These are phyloP conservation scores for Hansenula anomala DNA, from an alignment of 1,139 yeast species.

Conservation along the genomic window DNA sequence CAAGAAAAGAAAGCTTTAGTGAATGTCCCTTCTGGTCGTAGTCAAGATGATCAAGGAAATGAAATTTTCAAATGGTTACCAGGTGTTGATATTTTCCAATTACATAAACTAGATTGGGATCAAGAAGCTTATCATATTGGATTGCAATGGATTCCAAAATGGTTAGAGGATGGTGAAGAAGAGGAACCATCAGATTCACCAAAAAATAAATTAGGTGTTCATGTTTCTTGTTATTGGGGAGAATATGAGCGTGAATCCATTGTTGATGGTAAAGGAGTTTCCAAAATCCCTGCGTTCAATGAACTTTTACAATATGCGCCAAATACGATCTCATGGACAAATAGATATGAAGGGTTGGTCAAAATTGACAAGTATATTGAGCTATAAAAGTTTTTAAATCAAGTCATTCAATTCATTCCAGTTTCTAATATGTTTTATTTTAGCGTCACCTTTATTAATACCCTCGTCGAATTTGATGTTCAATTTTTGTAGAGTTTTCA, in stretches of 20 bases:
- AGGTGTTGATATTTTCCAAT: slow-evolving; percentile 59
- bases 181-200: slow-evolving; percentile 31
- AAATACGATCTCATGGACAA: slow-evolving; percentile 58
- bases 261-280: slow-evolving; percentile 28
- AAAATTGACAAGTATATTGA: slow-evolving; percentile 30
- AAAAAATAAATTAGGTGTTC: slow-evolving; percentile 40
- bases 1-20: background rate
- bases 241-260: slow-evolving; percentile 49
- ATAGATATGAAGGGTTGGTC: slow-evolving; percentile 62
- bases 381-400: slow-evolving; percentile 4
- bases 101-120: slow-evolving; percentile 64
- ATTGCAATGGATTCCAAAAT: slow-evolving; percentile 74
- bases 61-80: slow-evolving; percentile 45
- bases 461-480: slow-evolving; percentile 12
- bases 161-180: slow-evolving; percentile 38
- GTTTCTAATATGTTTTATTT: slow-evolving; percentile 14
- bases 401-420: slow-evolving; percentile 17
- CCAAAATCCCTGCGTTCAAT: slow-evolving; percentile 62
- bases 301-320: slow-evolving; percentile 68
- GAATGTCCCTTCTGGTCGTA: slow-evolving; percentile 44
- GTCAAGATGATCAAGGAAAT: slow-evolving; percentile 43
- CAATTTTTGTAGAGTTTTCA: slow-evolving; percentile 13
- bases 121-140: slow-evolving; percentile 51
- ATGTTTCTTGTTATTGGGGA: slow-evolving; percentile 69
- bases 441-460: slow-evolving; percentile 10